Evolutionary conservation across 257 asterid species (phyloP).

Genomic region (Prunella vulgaris): DNA sequence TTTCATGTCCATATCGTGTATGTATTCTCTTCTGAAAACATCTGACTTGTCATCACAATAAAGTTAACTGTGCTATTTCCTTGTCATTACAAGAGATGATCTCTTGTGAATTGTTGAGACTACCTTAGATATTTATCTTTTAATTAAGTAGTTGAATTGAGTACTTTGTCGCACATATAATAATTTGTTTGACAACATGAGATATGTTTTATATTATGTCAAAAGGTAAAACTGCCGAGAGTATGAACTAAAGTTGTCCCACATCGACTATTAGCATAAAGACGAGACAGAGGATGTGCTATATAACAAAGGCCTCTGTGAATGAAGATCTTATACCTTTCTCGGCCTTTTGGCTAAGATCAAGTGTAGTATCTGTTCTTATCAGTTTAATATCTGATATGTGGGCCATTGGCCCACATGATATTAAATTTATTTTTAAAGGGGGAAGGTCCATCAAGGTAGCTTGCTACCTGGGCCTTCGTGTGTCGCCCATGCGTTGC

Average conservation of each 20-base stretch:
- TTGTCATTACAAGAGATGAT: neutral
- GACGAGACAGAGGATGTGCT: neutral
- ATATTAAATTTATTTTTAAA: conserved; percentile 42
- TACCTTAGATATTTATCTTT: too few relatives aligned
- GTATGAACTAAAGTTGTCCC: neutral
- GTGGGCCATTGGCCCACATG: conserved; percentile 42
- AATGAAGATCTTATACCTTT: conserved; percentile 46
- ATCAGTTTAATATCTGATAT: conserved; percentile 71
- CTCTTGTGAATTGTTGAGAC: neutral
- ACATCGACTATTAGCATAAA: neutral
- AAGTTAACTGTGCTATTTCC: neutral
- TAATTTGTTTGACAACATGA: too few relatives aligned
- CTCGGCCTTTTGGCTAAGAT: conserved; percentile 95
- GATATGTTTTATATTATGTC: too few relatives aligned
- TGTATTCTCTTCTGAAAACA: neutral
- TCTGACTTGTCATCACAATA: neutral
- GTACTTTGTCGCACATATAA: neutral
- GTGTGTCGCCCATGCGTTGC: conserved; percentile 31
- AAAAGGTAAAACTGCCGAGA: too few relatives aligned
- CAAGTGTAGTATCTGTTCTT: conserved; percentile 84
- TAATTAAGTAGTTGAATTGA: neutral
- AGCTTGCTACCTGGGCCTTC: conserved; percentile 36
- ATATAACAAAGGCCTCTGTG: neutral
- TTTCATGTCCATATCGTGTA: neutral
- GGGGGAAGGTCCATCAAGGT: conserved; percentile 24